Evolutionary conservation across 306 rosid species (phyloP), one percentile per base, ranked within the genome.

Genomic region (Luffa aegyptiaca): DNA sequence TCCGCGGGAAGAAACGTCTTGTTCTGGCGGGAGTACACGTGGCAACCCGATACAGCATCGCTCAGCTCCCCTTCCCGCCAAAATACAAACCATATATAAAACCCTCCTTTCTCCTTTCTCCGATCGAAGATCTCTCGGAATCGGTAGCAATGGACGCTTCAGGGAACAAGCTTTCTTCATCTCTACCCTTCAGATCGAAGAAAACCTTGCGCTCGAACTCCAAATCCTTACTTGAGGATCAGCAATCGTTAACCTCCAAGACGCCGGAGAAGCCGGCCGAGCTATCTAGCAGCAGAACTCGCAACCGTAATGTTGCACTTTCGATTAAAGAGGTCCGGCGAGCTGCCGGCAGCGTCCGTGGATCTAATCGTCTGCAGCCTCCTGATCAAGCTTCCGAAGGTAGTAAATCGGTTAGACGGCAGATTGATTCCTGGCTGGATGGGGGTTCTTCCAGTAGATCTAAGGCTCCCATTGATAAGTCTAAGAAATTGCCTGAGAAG

Each of bases 11-110:
- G 76, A 41, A 93, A 93, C 92, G 93, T 80, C 4, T 62, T 80
- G n/a, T 26, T 85, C 86, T 87, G 88, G 93, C 92, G 93, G 91
- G 96, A 89, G 83, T 8, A 84, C 70, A 90, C 88, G 91, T 71
- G 70, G 75, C 88, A 80, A 12, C 35, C 11, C 44, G 2, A 11
- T 74, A 72, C 61, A 79, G 59, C 13, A 84, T 77, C 68, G 12
- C 35, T 55, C 17, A 41, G 16, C 75, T 48, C 5, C 8, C 42
- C 52, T 83, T 88, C 90, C 90, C 92, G 94, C 91, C 76, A 73
- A 45, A 76, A 39, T 9, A 35, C 14, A 73, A 78, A 63, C 82
- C 68, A 13, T 82, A 58, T 73, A 83, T 53, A 64, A 66, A 66
- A 0, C 31, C 31, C 16, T 39, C 2, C 5, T 55, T 69, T 65